Evolutionary conservation across 441 rosid species (phyloP).

Genomic region (Erysimum pusillum): DNA sequence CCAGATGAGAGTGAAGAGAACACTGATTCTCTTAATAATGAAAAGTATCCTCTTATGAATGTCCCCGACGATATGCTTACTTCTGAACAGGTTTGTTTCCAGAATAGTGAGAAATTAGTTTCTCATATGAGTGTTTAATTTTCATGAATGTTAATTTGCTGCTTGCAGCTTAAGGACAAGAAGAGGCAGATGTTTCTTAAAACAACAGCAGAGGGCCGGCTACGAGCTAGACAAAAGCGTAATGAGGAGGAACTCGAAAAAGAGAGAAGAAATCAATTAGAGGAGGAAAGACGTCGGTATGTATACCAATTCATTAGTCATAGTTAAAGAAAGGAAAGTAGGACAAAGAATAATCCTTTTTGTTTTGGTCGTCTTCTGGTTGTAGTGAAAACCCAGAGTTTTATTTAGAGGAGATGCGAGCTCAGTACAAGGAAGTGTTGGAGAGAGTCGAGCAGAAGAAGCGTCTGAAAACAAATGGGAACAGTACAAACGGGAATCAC

Average conservation of each 20-base stretch:
- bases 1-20: slow-evolving; percentile 80
- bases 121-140: slow-evolving; percentile 10
- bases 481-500: slow-evolving; percentile 73
- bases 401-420: slow-evolving; percentile 75
- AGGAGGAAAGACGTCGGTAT: slow-evolving; percentile 87
- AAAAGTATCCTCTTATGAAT: slow-evolving; percentile 76
- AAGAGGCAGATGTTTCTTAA: slow-evolving; percentile 82
- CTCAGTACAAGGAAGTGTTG: slow-evolving; percentile 75
- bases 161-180: slow-evolving; percentile 83
- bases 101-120: slow-evolving; percentile 9
- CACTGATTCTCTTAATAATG: slow-evolving; percentile 58
- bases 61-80: slow-evolving; percentile 83
- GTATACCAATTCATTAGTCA: slow-evolving; percentile 41
- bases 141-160: slow-evolving; percentile 16
- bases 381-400: slow-evolving; percentile 86
- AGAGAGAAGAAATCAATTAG: slow-evolving; percentile 79
- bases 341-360: slow-evolving; percentile 14
- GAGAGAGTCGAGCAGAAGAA: slow-evolving; percentile 89
- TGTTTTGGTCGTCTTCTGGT: slow-evolving; percentile 24
- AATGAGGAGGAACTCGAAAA: slow-evolving; percentile 79
- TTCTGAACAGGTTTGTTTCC: slow-evolving; percentile 72
- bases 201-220: slow-evolving; percentile 86
- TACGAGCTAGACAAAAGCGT: slow-evolving; percentile 89
- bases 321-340: background rate
- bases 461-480: slow-evolving; percentile 83